Conservation (phyloP, 2,329 filamentous ascomycete species). For the Tolypocladium tundrense region DNA sequence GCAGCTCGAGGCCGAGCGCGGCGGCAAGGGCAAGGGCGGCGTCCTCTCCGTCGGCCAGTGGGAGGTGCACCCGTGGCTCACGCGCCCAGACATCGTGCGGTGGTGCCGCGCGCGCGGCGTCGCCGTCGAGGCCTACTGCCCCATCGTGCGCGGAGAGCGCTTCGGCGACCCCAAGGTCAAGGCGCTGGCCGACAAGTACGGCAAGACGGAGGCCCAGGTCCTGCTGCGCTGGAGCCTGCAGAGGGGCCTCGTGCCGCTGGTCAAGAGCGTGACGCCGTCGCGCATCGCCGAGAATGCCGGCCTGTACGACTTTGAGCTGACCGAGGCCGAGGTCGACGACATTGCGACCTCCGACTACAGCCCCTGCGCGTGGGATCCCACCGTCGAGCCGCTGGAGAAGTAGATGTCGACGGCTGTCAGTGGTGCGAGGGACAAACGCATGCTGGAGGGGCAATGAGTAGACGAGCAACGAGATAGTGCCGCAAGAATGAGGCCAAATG, state of each 20-base stretch:
- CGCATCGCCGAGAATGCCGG: slow-evolving; percentile 55
- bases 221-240: slow-evolving; percentile 75
- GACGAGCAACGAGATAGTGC: background rate
- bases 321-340: slow-evolving; percentile 38
- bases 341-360: slow-evolving; percentile 41
- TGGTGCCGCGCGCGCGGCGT: slow-evolving; percentile 62
- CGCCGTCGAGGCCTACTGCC: slow-evolving; percentile 53
- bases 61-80: slow-evolving; percentile 84
- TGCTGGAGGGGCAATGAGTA: background rate
- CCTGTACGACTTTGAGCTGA: slow-evolving; percentile 45
- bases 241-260: slow-evolving; percentile 62
- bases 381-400: slow-evolving; percentile 33
- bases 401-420: slow-evolving; percentile 6
- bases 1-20: slow-evolving; percentile 50
- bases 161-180: slow-evolving; percentile 57
- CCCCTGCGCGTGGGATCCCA: slow-evolving; percentile 48
- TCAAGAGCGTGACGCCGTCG: slow-evolving; percentile 61
- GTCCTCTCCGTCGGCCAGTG: slow-evolving; percentile 77
- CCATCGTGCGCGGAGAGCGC: slow-evolving; percentile 56
- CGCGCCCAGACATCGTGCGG: slow-evolving; percentile 64
- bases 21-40: slow-evolving; percentile 55
- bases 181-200: slow-evolving; percentile 59
- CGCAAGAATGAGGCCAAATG: background rate
- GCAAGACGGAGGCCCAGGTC: slow-evolving; percentile 65
- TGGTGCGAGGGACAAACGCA: no score